Evolutionary conservation across 1,284 basidiomycete species (phyloP), one percentile per base, ranked within the genome.

Genomic region (Pyrrhoderma lamaoense): DNA sequence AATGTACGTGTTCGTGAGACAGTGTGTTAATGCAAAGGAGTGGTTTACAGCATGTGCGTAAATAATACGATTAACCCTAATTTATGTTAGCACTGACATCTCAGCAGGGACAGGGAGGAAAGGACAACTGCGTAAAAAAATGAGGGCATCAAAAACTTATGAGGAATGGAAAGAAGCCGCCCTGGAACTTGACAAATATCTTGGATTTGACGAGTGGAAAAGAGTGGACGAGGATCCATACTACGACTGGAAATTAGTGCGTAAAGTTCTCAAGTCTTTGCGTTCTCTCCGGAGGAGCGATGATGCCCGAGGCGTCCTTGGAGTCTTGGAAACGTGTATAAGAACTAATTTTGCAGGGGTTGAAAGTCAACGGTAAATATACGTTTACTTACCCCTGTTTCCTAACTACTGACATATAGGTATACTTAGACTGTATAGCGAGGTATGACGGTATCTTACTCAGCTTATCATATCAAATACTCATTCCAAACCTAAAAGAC

Each of bases 291-390:
- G 87, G 58, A 72, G 84, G 64, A 80, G 75, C 65, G 80, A 85
- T 36, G 93, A 97, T 64, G 85, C 80, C 2, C 79, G 89, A 56
- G 91, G 89, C 0, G 77, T 96, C 45, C 78, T 95, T 51, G 92
- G 90, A 11, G 90, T 98, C 0, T 71, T 99, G 34, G 92, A 96
- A 60, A 89, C 93, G 1, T 98, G 93, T 61, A 76, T 98, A 42
- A 77, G 93, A 51, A 82, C 84, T 47, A 98, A 98, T 67, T 99
- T 98, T 73, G 96, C 91, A 8, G 96, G 93, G 0, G 84, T 92
- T 0, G 95, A 98, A 68, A 93, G 89, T 46, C 71, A 87, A 16
- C 77, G 85, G 84, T 78, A 57, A 52, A 61, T 56, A 14, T 37
- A 14, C 44, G 19, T 39, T 19, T 40, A 27, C 35, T 50, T 18